Percentiles rank a stretch among this genome's conserved stretches.
These are phyloP conservation scores for Penicillium turbatum DNA, from an alignment of 495 filamentous ascomycete genomes.

Conservation along the genomic window DNA sequence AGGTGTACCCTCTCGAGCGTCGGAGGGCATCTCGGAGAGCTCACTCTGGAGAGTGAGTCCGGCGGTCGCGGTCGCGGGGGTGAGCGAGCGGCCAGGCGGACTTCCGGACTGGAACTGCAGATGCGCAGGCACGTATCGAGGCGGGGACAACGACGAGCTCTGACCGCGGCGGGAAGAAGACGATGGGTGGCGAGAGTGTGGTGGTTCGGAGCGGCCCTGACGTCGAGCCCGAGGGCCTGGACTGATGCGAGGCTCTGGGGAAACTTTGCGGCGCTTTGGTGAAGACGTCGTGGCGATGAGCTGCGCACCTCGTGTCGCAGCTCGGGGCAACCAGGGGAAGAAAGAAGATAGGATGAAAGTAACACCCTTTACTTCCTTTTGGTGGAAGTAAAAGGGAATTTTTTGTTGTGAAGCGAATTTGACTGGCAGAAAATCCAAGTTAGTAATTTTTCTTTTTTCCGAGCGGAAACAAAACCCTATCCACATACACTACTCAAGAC, in stretches of 20 bases:
- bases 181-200: slow-evolving; percentile 28
- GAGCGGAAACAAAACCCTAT: slow-evolving; percentile 15
- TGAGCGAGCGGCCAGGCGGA: slow-evolving; percentile 38
- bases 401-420: slow-evolving; percentile 9
- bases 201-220: slow-evolving; percentile 37
- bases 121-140: slow-evolving; percentile 56
- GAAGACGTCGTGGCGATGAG: slow-evolving; percentile 84
- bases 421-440: slow-evolving; percentile 21
- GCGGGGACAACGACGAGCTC: slow-evolving; percentile 37
- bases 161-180: slow-evolving; percentile 30
- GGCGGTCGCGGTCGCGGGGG: slow-evolving; percentile 63
- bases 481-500: neutral
- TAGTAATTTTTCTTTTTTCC: slow-evolving; percentile 15
- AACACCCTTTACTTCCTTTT: slow-evolving; percentile 4
- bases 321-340: slow-evolving; percentile 31
- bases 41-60: slow-evolving; percentile 65
- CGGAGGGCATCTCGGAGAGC: slow-evolving; percentile 49
- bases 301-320: slow-evolving; percentile 55
- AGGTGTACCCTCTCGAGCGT: slow-evolving; percentile 28
- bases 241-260: slow-evolving; percentile 47
- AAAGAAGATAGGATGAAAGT: slow-evolving; percentile 12
- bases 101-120: slow-evolving; percentile 50
- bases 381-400: slow-evolving; percentile 3
- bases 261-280: slow-evolving; percentile 85
- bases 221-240: slow-evolving; percentile 36